Base-by-base conservation (phyloP, 805 yeast species). In the Zygosaccharomyces gambellarensis region DNA sequence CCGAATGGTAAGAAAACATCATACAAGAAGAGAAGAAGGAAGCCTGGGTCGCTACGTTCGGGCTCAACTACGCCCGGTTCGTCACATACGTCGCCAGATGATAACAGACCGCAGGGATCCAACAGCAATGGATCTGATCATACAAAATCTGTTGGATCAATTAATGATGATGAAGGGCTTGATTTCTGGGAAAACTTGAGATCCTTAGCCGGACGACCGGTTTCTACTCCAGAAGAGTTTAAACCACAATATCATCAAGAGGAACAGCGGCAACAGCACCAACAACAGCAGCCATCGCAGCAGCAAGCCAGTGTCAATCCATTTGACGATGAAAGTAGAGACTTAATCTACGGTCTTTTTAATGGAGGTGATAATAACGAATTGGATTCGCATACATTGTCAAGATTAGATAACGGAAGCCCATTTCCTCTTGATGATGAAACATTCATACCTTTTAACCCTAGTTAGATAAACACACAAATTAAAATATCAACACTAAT, bases 171-270 rank as follows among this genome's bases (percentile, higher is more conserved):
- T 36, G 88, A 81, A 50, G 88, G 79, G 21, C 56, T 78, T 30
- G 89, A 83, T 61, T 84, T 83, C 60, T 83, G 87, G 85, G 90
- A 83, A 53, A 79, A 81, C 2, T 74, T 84, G 77, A 72, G 84
- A 43, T 73, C 81, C 14, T 60, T 83, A 21, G 78, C 83, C 1
- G 77, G 76, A 39, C 61, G 45, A 23, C 55, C 60, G 8, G 39
- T 29, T 23, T 19, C 51, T 29, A 27, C 52, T 29, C 54, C 47
- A 12, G 51, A 50, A 30, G 47, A 34, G 7, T 22, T 19, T 17
- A 42, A 23, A 25, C 45, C 29, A 30, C 23, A 25, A 25, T 8
- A 25, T 25, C 9, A 2, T 25, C 28, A 5, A 25, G 28, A 25
- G 9, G 28, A 6, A 2, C 28, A 25, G 9, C 28, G 28, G 9